Base-by-base conservation (phyloP, 495 filamentous ascomycete genomes). In the Parathielavia appendiculata region DNA sequence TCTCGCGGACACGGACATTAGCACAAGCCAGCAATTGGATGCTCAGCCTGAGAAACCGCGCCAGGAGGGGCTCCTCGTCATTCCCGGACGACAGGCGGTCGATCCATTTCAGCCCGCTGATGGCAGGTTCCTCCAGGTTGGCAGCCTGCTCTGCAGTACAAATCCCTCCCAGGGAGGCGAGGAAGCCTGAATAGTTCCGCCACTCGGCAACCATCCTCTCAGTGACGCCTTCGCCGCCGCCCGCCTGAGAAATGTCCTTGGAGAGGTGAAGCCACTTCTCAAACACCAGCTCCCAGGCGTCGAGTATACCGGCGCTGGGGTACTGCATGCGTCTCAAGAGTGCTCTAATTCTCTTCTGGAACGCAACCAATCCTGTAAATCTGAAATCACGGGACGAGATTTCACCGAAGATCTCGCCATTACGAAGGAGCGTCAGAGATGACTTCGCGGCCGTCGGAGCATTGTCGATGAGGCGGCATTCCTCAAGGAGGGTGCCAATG, bases 121-220 rank as follows among this genome's bases (percentile, higher is more conserved):
- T 69, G 6, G 77, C 72, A 30, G 79, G 70, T 54, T 86, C 83
- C 56, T 85, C 83, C 14, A 76, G 63, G 36, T 73, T 65, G 51
- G 73, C 62, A 54, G 76, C 74, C 61, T 81, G 77, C 55, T 83
- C 79, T 5, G 83, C 81, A n/a, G 83, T 83, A 65, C 83, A 86
- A 51, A 79, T 76, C 5, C 83, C 83, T n/a, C 82, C 83, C 36
- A 86, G 71, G 4, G 83, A 84, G 19, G 83, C 83, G 16, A 86
- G 76, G 64, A 86, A 86, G 5, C 83, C 83, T 5, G 82, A 84
- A 54, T 81, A 80, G 61, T 86, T 86, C 34, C 83, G 76, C 83
- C 83, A 86, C 61, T 86, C 83, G 11, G 78, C 76, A 23, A 85
- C 75, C 20, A 71, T 65, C 44, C 69, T 72, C 54, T 86, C 83